Evolutionary conservation across 345 rosid genomes (phyloP), one percentile per base, ranked within the genome.

Genomic region (Arabis hirsuta): DNA sequence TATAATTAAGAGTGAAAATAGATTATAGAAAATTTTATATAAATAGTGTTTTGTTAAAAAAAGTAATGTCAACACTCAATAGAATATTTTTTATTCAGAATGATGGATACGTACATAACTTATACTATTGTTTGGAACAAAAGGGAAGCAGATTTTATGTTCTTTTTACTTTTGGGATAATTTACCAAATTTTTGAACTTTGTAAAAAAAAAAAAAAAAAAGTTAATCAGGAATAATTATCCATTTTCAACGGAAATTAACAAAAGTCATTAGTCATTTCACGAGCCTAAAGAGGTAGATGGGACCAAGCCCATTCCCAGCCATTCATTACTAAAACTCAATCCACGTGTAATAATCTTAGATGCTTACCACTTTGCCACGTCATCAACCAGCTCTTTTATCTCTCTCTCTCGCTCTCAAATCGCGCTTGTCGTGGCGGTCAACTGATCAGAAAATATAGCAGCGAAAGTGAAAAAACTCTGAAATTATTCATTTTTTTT

Each of bases 301-400:
- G 71, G 76, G 72, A 44, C 64, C 63, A 65, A 43, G 5, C 9
- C 0, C 4, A 58, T 16, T 65, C 12, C 6, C 24, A 65, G 1
- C 68, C 80, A 29, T 77, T 53, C 57, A 26, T 65, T 51, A 14
- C 5, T 4, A 31, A 4, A 0, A 45, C 44, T 20, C 1, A 1
- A 26, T 34, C 78, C 83, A 87, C 88, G 87, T 80, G 89, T 80
- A 76, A 34, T 2, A 36, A 84, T 79, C 84, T 16, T 44, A 58
- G 16, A 60, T 38, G 46, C 50, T 64, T 48, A 48, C 11, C 43
- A 39, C 11, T 54, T 36, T 0, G 68, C 78, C 87, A 84, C 90
- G 86, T 84, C 88, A 79, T 73, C 84, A 44, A 44, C 53, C 62
- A 29, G 65, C 46, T 63, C 61, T 5, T 72, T 63, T 74, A 34